Conservation (phyloP, 208 protist species). For the Crithidia fasciculata region DNA sequence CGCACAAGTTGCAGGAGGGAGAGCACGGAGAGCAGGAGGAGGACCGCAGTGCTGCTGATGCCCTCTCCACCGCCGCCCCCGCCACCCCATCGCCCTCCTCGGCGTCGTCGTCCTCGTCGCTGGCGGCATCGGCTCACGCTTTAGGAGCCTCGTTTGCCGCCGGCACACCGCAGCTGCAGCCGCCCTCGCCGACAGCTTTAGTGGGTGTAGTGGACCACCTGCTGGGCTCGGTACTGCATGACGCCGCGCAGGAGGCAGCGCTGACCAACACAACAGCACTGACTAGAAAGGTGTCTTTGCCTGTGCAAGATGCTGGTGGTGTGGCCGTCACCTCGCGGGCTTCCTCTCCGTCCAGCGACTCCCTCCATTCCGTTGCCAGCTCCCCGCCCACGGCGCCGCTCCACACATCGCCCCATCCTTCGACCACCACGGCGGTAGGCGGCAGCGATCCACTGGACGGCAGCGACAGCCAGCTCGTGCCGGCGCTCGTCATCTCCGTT, state of each 20-base stretch:
- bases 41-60: not conserved
- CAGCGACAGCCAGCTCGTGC: no score
- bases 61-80: not conserved
- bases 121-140: no score
- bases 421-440: not conserved
- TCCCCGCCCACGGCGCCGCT: not conserved
- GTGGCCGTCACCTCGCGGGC: no score
- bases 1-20: not conserved
- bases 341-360: not conserved
- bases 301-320: no score
- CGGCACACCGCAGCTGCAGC: not conserved
- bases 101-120: not conserved
- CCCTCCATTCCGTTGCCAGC: not conserved
- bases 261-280: no score
- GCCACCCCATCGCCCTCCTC: not conserved
- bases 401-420: not conserved
- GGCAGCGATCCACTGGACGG: not conserved
- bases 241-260: not conserved
- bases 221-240: not conserved
- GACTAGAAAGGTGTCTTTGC: no score
- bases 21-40: not conserved
- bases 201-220: not conserved
- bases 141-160: no score
- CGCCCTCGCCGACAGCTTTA: not conserved
- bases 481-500: no score